These are phyloP conservation scores for Phytophthora melonis DNA, from an alignment of 352 stramenopile species.

Conservation along the genomic window DNA sequence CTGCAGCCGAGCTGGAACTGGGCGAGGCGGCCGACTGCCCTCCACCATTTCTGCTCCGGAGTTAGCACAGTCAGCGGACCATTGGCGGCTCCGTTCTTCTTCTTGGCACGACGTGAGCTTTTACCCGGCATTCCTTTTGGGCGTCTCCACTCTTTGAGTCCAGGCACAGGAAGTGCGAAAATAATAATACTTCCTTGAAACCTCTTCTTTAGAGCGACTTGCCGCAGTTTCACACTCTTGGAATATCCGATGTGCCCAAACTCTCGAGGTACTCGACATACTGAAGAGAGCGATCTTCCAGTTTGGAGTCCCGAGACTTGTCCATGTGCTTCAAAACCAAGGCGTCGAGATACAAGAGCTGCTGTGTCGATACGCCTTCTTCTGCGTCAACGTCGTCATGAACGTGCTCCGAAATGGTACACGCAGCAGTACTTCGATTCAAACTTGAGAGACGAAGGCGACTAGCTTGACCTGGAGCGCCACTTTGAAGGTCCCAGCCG, in stretches of 20 bases:
- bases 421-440: constrained; percentile 35
- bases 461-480: background rate
- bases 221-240: background rate
- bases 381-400: constrained; percentile 31
- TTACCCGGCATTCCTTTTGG: constrained; percentile 12
- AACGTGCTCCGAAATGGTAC: constrained; percentile 58
- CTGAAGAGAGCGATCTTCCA: constrained; percentile 47
- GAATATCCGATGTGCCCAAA: constrained; percentile 3
- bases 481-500: constrained; percentile 45
- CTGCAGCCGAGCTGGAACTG: constrained; percentile 62
- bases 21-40: constrained; percentile 45
- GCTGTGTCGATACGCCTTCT: constrained; percentile 46
- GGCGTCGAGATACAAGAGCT: constrained; percentile 70
- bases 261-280: constrained; percentile 65
- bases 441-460: background rate
- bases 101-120: constrained; percentile 17
- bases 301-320: constrained; percentile 39
- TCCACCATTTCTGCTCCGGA: constrained; percentile 56
- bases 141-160: background rate
- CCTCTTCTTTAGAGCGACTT: constrained; percentile 13
- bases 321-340: constrained; percentile 69
- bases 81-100: constrained; percentile 22
- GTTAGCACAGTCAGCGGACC: constrained; percentile 12
- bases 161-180: constrained; percentile 11
- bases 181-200: constrained; percentile 28